These are phyloP conservation scores for Penicillium desertorum DNA, from an alignment of 495 filamentous ascomycete species.

Conservation along the genomic window DNA sequence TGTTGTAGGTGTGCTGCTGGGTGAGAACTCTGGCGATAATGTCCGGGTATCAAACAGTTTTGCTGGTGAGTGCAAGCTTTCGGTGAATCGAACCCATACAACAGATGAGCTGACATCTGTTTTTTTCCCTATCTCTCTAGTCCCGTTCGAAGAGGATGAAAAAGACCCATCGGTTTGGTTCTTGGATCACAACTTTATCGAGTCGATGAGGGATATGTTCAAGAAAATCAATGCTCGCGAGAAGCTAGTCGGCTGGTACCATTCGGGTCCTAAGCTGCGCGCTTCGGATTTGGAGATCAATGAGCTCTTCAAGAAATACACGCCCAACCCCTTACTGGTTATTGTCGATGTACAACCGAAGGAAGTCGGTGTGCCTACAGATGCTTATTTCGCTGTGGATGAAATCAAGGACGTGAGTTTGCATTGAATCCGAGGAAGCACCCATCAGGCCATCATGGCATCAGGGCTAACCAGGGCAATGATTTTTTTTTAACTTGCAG, in stretches of 20 bases:
- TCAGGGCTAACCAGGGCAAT: slow-evolving; percentile 11
- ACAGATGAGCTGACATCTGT: slow-evolving; percentile 19
- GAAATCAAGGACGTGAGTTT: slow-evolving; percentile 96
- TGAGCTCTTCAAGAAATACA: slow-evolving; percentile 99
- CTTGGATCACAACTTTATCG: slow-evolving; percentile 98
- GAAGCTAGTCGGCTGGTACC: slow-evolving; percentile 99
- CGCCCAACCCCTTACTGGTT: slow-evolving; percentile 90
- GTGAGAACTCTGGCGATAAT: slow-evolving; percentile 91
- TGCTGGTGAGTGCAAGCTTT: slow-evolving; percentile 64
- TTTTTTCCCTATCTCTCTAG: slow-evolving; percentile 48
- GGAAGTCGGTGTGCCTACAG: slow-evolving; percentile 95
- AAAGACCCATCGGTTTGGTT: slow-evolving; percentile 99
- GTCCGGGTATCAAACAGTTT: slow-evolving; percentile 99
- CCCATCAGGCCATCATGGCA: neutral
- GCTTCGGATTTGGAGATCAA: slow-evolving; percentile 99
- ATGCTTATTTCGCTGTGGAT: slow-evolving; percentile 98
- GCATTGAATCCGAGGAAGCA: slow-evolving; percentile 4
- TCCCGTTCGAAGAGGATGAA: slow-evolving; percentile 98
- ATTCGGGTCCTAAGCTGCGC: slow-evolving; percentile 94
- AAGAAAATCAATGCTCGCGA: slow-evolving; percentile 99
- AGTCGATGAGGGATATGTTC: slow-evolving; percentile 99
- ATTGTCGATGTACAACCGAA: slow-evolving; percentile 99
- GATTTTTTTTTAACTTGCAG: slow-evolving; percentile 45
- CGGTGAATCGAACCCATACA: slow-evolving; percentile 7
- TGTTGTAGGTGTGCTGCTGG: slow-evolving; percentile 92